Evolutionary conservation across 1,284 basidiomycete genomes (phyloP), one percentile per base, ranked within the genome.

Genomic region (Ganoderma sinense): DNA sequence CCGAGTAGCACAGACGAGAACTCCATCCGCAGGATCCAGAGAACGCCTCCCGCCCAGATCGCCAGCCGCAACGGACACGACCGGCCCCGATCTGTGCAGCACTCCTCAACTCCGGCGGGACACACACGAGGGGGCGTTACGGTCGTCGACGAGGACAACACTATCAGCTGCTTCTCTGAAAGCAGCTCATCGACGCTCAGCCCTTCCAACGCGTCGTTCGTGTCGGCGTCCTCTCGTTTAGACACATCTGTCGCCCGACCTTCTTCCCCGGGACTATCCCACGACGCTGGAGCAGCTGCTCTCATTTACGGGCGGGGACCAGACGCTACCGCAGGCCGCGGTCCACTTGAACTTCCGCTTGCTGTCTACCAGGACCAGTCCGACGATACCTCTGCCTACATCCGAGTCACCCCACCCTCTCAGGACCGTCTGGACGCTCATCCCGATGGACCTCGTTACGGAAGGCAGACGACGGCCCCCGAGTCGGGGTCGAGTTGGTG

Each of bases 331-430:
- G 18, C 8, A 48, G 20, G 48, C 67, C 10, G 59, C 68, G 14
- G 61, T 64, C 58, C 66, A 45, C 59, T 62, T 23, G 66, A 67
- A 4, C 40, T 31, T 10, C 33, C 1, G 33, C 33, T 36, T 6
- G 63, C 45, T 11, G n/a, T 60, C n/a, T 65, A 43, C 29, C 43
- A 13, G 10, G 69, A 58, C 11, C 62, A 20, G 20, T 45, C 43
- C 43, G 20, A 45, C 58, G 48, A 13, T 3, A 53, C 26, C 13
- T 31, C 65, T 6, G 67, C 67, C 20, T 65, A 70, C 43, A 69
- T 69, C 59, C 67, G 62, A 5, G 65, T 67, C 67, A 68, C 69
- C 4, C 67, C 69, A n/a, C 66, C 62, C 51, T 29, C 36, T 29
- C 29, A 63, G 2, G 66, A 62, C 31, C 3, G 33, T 33, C 18